Conservation (phyloP, 129 eudicot genomes). For the Flaveria bidentis region DNA sequence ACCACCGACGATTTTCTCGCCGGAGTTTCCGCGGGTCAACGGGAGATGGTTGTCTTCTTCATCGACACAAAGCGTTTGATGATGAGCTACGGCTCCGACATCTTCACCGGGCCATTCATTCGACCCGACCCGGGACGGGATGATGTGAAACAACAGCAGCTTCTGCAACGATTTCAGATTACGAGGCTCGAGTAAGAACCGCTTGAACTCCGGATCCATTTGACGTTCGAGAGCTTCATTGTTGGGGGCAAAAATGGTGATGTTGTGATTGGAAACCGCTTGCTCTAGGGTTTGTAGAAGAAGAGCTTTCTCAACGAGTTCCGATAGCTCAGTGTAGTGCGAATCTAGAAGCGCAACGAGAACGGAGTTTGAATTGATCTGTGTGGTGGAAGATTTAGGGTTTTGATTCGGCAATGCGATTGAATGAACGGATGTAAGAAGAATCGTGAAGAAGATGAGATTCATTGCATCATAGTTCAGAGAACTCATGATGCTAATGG, state of each 20-base stretch:
- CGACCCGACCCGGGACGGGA: constrained; percentile 74
- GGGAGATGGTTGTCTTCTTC: constrained; percentile 28
- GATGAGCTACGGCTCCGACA: constrained; percentile 17
- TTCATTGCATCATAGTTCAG: constrained; percentile 57
- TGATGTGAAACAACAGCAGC: constrained; percentile 63
- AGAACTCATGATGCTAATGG: constrained; percentile 57
- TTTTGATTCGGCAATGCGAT: constrained; percentile 45
- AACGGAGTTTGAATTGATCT: constrained; percentile 82
- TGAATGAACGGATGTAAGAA: constrained; percentile 15
- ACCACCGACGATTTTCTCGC: constrained; percentile 53
- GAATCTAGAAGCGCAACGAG: constrained; percentile 89
- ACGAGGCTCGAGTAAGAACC: constrained; percentile 75
- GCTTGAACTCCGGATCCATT: constrained; percentile 85
- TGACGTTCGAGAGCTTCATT: constrained; percentile 76
- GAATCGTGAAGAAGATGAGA: constrained; percentile 11
- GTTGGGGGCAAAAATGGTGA: constrained; percentile 85
- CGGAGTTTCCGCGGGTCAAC: constrained; percentile 30
- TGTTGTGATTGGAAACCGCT: constrained; percentile 59
- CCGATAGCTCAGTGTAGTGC: constrained; percentile 80
- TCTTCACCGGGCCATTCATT: constrained; percentile 50
- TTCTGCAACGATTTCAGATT: constrained; percentile 73
- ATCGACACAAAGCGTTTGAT: constrained; percentile 40
- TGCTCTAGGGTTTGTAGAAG: constrained; percentile 65
- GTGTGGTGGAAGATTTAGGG: constrained; percentile 35
- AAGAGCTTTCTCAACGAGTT: constrained; percentile 85